Base-by-base conservation (phyloP, 257 asterid genomes). In the Rauvolfia tetraphylla region DNA sequence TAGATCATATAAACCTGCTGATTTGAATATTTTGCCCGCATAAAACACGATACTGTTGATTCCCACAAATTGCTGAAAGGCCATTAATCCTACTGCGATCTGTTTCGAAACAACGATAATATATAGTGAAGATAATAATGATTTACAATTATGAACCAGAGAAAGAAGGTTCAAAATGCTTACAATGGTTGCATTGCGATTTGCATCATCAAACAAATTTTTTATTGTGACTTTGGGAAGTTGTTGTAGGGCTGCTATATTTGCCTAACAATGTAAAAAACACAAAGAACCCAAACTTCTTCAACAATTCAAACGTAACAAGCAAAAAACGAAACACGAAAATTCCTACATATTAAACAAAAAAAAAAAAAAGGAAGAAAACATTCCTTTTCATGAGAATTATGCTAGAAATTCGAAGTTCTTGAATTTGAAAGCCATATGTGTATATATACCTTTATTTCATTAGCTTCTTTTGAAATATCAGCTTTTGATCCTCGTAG, bases 401-500 rank as follows among this genome's bases (percentile, higher is more conserved):
- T n/a, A n/a, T n/a, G n/a, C n/a, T n/a, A n/a, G n/a, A n/a, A n/a
- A n/a, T n/a, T n/a, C n/a, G n/a, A n/a, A n/a, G n/a, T n/a, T 46
- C 10, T 41, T 41, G 3, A 41, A 41, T 8, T 41, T 7, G 14
- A 46, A 46, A 46, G n/a, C n/a, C n/a, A n/a, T n/a, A n/a, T n/a
- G 1, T 46, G 10, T 4, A 1, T 69, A 8, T n/a, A 31, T 18
- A 88, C 98, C 86, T 88, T 87, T 83, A 92, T 89, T 61, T 84
- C 88, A 67, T 81, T 72, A 27, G 86, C 89, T 88, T 89, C 98
- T 68, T 76, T 53, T 65, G 90, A 77, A 53, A 92, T 86, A 81
- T 92, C 92, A 61, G 90, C 85, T 38, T 89, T 83, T 61, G 83
- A 83, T 71, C 98, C 98, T 51, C 98, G 88, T 75, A 92, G 92